These are phyloP conservation scores for Auriscalpium microsporum DNA, from an alignment of 768 basidiomycete genomes.

Conservation along the genomic window DNA sequence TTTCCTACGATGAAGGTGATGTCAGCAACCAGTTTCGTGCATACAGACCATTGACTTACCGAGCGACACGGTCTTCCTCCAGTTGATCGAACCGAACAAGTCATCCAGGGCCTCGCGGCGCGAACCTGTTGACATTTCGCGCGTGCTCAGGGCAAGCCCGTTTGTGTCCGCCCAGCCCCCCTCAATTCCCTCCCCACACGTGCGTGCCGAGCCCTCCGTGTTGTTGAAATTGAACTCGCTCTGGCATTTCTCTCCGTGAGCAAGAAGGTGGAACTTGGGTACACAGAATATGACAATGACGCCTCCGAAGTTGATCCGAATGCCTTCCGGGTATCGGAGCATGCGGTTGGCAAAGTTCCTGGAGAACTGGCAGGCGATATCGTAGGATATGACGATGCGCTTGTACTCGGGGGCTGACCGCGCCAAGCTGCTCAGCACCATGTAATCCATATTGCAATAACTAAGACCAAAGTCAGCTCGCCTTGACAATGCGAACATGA, in stretches of 20 bases:
- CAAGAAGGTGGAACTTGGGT: constrained; percentile 12
- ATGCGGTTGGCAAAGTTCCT: background rate
- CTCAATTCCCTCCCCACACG: constrained; percentile 16
- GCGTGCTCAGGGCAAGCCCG: background rate
- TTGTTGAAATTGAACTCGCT: constrained; percentile 9
- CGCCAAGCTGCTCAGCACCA: constrained; percentile 5
- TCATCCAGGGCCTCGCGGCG: constrained; percentile 11
- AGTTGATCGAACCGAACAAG: constrained; percentile 9
- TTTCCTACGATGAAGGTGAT: background rate
- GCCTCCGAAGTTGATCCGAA: background rate
- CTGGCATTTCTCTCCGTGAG: constrained; percentile 13
- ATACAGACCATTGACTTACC: background rate
- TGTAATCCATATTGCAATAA: constrained; percentile 19
- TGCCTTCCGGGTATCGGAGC: background rate
- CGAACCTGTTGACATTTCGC: constrained; percentile 10
- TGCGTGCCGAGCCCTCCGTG: constrained; percentile 3
- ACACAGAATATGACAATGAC: background rate
- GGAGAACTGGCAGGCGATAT: background rate
- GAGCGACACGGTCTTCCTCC: constrained; percentile 2
- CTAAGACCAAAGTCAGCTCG: constrained; percentile 3
- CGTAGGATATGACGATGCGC: background rate
- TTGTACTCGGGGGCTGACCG: background rate
- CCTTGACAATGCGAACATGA: no score
- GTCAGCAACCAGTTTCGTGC: background rate
- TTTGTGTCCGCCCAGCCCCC: constrained; percentile 11